A percentile compares a stretch with the other conserved stretches of the same genome.
These are phyloP conservation scores for Dendrocalamus latiflorus DNA, from an alignment of 202 grass and related monocot genomes.

Conservation along the genomic window DNA sequence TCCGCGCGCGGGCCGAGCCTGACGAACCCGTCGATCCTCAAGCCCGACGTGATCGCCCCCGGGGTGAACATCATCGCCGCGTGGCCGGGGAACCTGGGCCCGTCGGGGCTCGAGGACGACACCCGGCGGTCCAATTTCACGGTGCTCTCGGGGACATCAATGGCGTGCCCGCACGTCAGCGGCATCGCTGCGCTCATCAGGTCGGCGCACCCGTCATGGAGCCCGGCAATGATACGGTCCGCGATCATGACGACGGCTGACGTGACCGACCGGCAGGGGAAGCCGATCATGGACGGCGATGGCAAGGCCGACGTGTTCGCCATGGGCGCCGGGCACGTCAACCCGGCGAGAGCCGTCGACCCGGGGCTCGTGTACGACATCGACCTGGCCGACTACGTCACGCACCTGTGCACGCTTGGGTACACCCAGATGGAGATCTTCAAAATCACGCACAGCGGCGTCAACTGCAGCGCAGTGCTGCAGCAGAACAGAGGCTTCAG, in stretches of 20 bases:
- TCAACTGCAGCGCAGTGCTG: conserved; percentile 50
- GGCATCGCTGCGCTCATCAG: conserved; percentile 64
- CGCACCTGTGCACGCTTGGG: conserved; percentile 75
- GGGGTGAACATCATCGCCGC: conserved; percentile 93
- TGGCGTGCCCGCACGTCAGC: conserved; percentile 81
- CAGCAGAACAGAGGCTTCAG: conserved; percentile 29
- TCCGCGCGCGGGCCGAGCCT: conserved; percentile 65
- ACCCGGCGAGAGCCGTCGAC: conserved; percentile 55
- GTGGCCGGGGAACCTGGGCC: conserved; percentile 59
- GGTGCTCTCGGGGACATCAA: conserved; percentile 85
- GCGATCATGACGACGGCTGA: conserved; percentile 87
- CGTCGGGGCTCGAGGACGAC: conserved; percentile 61
- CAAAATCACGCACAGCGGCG: conserved; percentile 63
- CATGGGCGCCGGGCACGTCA: conserved; percentile 74
- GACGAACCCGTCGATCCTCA: conserved; percentile 72
- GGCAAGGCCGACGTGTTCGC: conserved; percentile 47
- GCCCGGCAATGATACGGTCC: conserved; percentile 62
- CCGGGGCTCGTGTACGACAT: conserved; percentile 83
- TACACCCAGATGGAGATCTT: conserved; percentile 67
- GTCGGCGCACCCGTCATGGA: conserved; percentile 57
- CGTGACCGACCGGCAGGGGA: conserved; percentile 45
- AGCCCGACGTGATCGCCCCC: conserved; percentile 75
- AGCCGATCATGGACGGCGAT: conserved; percentile 59
- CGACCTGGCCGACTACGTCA: conserved; percentile 57
- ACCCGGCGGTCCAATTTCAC: conserved; percentile 57